phyloP scores from a whole-genome alignment of 2,329 filamentous ascomycete genomes.

The Botrytis sinoallii region DNA sequence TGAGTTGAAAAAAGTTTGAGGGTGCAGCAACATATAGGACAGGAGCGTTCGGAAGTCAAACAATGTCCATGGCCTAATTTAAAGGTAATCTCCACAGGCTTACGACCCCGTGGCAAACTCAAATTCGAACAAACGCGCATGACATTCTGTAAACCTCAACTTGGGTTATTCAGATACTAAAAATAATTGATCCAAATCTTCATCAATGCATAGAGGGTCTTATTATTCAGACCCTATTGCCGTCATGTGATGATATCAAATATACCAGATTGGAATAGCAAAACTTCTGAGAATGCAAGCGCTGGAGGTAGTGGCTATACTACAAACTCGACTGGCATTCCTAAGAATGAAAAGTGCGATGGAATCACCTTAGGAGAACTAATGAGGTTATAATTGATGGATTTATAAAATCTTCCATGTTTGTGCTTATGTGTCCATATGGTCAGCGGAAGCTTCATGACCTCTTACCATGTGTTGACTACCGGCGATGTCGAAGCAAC shows the following conservation, averaged over 20 bases:
- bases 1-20: background rate
- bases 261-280: background rate
- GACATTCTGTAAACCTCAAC: background rate
- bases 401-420: no score
- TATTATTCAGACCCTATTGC: background rate
- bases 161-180: background rate
- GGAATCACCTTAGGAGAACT: no score
- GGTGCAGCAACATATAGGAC: background rate
- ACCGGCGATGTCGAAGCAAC: background rate
- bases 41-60: background rate
- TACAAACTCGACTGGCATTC: background rate
- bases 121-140: background rate
- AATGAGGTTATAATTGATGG: no score
- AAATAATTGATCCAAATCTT: background rate
- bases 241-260: background rate
- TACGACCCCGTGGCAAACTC: background rate
- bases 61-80: background rate
- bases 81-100: background rate
- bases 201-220: background rate
- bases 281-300: background rate
- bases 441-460: background rate
- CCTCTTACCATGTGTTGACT: background rate
- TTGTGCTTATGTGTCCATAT: background rate
- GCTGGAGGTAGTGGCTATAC: background rate
- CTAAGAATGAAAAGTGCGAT: no score